phyloP scores from a whole-genome alignment of 192 early-diverging fungal genomes.

The Rhizoclosmatium sp. region DNA sequence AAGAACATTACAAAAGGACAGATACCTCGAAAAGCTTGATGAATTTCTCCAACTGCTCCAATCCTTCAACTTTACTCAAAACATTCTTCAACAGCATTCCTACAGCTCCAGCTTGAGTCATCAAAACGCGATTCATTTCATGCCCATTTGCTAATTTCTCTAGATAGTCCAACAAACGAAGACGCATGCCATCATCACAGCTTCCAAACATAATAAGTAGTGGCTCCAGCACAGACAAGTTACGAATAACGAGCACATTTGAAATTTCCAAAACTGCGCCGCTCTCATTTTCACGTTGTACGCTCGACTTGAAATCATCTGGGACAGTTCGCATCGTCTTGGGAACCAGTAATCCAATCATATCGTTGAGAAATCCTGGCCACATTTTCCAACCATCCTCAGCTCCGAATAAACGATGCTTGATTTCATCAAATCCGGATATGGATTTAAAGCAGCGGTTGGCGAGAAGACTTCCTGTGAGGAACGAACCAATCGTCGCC shows the following conservation, averaged over 20 bases:
- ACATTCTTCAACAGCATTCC: slow-evolving; percentile 41
- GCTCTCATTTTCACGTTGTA: neutral
- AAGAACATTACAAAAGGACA: neutral
- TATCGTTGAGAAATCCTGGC: slow-evolving; percentile 35
- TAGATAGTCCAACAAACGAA: slow-evolving; percentile 34
- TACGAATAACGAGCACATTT: slow-evolving; percentile 40
- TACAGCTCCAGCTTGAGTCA: slow-evolving; percentile 37
- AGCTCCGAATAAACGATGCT: slow-evolving; percentile 31
- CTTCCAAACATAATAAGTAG: slow-evolving; percentile 35
- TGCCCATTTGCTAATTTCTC: slow-evolving; percentile 34
- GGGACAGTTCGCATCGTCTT: neutral
- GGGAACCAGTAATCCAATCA: slow-evolving; percentile 41
- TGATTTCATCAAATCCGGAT: slow-evolving; percentile 48
- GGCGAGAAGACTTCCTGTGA: slow-evolving; percentile 33
- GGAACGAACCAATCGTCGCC: slow-evolving; percentile 34
- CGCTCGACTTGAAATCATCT: neutral
- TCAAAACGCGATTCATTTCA: slow-evolving; percentile 51
- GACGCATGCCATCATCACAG: slow-evolving; percentile 27
- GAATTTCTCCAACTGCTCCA: slow-evolving; percentile 35
- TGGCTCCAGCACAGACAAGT: slow-evolving; percentile 42
- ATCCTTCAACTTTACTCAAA: slow-evolving; percentile 13
- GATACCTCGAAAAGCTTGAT: slow-evolving; percentile 42
- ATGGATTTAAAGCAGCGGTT: slow-evolving; percentile 38
- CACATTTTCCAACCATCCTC: slow-evolving; percentile 17
- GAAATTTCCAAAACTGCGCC: neutral